These are phyloP conservation scores for Suillus hirtellus DNA, from an alignment of 768 basidiomycete species.

Conservation along the genomic window DNA sequence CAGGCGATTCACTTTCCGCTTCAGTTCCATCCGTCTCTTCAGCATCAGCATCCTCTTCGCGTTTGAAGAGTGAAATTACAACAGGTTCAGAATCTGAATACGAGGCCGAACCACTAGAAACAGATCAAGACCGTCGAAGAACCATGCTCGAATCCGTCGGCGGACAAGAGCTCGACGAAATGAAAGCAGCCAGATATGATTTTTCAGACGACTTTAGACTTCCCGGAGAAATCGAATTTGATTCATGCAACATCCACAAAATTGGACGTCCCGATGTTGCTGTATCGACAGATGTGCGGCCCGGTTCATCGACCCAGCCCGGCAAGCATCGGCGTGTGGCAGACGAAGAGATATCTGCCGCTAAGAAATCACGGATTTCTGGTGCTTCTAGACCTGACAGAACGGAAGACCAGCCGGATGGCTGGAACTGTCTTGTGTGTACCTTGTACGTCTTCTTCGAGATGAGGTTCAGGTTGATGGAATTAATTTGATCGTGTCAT, in stretches of 20 bases:
- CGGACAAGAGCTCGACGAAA: conserved; percentile 41
- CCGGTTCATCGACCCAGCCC: conserved; percentile 10
- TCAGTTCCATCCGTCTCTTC: background rate
- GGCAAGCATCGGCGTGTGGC: conserved; percentile 23
- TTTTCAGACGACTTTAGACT: conserved; percentile 56
- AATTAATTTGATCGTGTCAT: conserved; percentile 13
- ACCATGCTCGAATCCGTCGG: conserved; percentile 50
- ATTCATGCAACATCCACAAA: conserved; percentile 1
- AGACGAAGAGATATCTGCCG: conserved; percentile 23
- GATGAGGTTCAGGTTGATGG: background rate
- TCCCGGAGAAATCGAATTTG: conserved; percentile 17
- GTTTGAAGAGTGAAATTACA: conserved; percentile 15
- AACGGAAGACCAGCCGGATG: conserved; percentile 34
- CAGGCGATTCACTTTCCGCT: background rate
- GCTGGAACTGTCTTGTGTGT: conserved; percentile 61
- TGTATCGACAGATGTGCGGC: background rate
- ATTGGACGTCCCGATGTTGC: conserved; percentile 2
- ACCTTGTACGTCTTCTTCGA: conserved; percentile 52
- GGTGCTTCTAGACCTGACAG: conserved; percentile 19
- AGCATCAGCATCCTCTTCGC: conserved; percentile 12
- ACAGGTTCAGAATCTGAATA: conserved; percentile 35
- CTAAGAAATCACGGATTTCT: conserved; percentile 20
- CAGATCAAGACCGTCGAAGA: conserved; percentile 50
- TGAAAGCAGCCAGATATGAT: conserved; percentile 45
- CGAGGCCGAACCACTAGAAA: conserved; percentile 47